Percentiles rank a stretch among this genome's conserved stretches.
Conservation (phyloP, 805 yeast genomes). For the Myxozyma sirexii region DNA sequence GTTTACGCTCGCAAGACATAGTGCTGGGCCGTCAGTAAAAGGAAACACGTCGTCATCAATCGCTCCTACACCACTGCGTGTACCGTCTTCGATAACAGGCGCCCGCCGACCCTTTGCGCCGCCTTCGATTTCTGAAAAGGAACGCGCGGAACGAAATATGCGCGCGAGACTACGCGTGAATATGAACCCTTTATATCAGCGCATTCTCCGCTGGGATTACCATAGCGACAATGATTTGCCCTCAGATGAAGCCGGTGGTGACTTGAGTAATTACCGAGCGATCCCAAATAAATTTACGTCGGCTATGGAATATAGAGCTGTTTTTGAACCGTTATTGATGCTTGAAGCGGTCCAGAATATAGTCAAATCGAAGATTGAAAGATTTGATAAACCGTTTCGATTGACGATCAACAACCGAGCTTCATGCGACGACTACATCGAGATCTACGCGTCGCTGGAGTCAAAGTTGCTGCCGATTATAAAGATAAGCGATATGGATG, state of each 20-base stretch:
- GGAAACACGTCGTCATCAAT: conserved; percentile 25
- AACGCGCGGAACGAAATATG: conserved; percentile 73
- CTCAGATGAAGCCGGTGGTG: conserved; percentile 47
- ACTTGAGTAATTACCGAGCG: conserved; percentile 45
- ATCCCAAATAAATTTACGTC: conserved; percentile 61
- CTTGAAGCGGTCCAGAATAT: conserved; percentile 95
- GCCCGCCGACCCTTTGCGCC: conserved; percentile 12
- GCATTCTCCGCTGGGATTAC: conserved; percentile 77
- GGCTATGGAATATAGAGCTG: conserved; percentile 65
- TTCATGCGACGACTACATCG: conserved; percentile 83
- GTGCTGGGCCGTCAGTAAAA: conserved; percentile 35
- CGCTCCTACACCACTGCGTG: conserved; percentile 27
- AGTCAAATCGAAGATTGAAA: conserved; percentile 67
- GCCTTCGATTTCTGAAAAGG: conserved; percentile 47
- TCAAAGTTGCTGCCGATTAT: conserved; percentile 54
- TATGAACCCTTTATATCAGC: conserved; percentile 70
- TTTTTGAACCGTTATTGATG: conserved; percentile 77
- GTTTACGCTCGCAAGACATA: conserved; percentile 41
- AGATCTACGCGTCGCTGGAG: conserved; percentile 74
- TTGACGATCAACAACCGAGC: conserved; percentile 76
- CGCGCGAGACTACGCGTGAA: conserved; percentile 76
- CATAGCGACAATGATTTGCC: conserved; percentile 60
- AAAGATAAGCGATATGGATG: conserved; percentile 72
- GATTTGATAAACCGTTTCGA: conserved; percentile 62
- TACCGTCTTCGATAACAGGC: conserved; percentile 12